Evolutionary conservation across 352 stramenopile genomes (phyloP).

Genomic region (Phytophthora nicotianae): DNA sequence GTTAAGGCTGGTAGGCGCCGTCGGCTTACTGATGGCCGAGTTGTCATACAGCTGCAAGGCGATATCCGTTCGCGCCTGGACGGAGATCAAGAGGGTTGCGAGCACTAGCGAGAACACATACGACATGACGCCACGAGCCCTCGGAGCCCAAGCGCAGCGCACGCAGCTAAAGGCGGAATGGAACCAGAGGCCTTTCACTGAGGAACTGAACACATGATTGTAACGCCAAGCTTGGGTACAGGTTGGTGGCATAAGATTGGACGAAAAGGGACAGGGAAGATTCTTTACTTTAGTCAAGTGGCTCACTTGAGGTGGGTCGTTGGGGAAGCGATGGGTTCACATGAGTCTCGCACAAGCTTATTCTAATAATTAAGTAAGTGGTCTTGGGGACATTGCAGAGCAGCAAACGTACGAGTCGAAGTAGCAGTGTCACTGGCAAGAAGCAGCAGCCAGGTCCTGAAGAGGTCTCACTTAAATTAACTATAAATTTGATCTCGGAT

Average conservation of each 20-base stretch:
- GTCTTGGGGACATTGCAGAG: too few relatives aligned
- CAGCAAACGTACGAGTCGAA: too few relatives aligned
- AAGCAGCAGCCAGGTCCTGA: neutral
- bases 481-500: conserved; percentile 10
- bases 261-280: conserved; percentile 18
- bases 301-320: neutral
- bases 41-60: conserved; percentile 23
- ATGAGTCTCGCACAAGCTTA: too few relatives aligned
- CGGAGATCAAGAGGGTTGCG: neutral
- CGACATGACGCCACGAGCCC: conserved; percentile 2
- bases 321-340: neutral
- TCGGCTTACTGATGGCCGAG: conserved; percentile 19
- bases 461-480: neutral
- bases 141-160: neutral
- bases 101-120: conserved; percentile 1
- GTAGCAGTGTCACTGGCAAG: too few relatives aligned
- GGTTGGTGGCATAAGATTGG: conserved; percentile 2
- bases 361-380: too few relatives aligned
- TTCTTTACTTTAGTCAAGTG: conserved; percentile 12
- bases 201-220: conserved; percentile 22
- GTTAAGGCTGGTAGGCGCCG: conserved; percentile 15
- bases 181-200: neutral
- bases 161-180: conserved; percentile 19
- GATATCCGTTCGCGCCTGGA: conserved; percentile 26
- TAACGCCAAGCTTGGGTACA: conserved; percentile 10